Evolutionary conservation across 2,329 filamentous ascomycete genomes (phyloP), one percentile per base, ranked within the genome.

Genomic region (Rhytidhysteron rufulum): DNA sequence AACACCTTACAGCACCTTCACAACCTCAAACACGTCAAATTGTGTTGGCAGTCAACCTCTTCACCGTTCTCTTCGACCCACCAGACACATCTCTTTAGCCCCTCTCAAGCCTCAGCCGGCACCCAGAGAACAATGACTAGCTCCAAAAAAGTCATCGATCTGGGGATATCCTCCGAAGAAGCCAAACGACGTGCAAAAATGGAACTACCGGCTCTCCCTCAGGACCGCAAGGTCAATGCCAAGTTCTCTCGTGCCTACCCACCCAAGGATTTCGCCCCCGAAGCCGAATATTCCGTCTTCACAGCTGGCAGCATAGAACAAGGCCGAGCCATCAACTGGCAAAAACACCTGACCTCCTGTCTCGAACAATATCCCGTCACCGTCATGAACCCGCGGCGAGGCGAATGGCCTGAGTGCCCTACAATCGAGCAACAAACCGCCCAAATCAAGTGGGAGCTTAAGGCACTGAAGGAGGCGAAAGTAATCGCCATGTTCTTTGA

Each of bases 361-460:
- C 66, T 83, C 13, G 53, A 46, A 4, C 29, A 63, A 1, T 51
- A 69, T 2, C 69, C 73, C 4, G 56, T 83, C 42, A 79, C 74
- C 2, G 60, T 85, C 44, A 68, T 74, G 57, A 78, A 85, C 48
- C 82, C 81, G 0, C 64, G 72, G 7, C 73, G 79, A 2, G 42
- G 63, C 4, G 70, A 77, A 53, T 85, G 80, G 82, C n/a, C n/a
- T n/a, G n/a, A n/a, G n/a, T n/a, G n/a, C n/a, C n/a, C n/a, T n/a
- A n/a, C n/a, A n/a, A n/a, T n/a, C n/a, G n/a, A n/a, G n/a, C n/a
- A n/a, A n/a, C 72, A 81, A 51, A 53, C 57, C 7, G 69, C 61
- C 1, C 82, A 85, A 55, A 70, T 79, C 0, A 60, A 70, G 21
- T 85, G 82, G 80, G 82, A 85, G 63, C 66, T 84, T 2, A 66